These are phyloP conservation scores for Cercospora sp. DNA, from an alignment of 2,329 filamentous ascomycete species.

Conservation along the genomic window DNA sequence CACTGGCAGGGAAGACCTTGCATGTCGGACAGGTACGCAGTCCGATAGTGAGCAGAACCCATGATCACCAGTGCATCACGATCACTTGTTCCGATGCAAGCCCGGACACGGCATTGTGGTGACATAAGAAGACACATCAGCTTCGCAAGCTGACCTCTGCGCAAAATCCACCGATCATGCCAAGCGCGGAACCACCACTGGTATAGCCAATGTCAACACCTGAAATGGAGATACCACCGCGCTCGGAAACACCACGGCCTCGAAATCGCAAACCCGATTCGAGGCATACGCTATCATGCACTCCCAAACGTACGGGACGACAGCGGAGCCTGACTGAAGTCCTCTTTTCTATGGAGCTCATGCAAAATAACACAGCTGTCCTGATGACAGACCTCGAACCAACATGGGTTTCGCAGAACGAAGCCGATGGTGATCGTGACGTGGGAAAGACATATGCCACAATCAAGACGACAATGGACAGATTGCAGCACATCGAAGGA, in stretches of 20 bases:
- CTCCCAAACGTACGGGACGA: constrained; percentile 7
- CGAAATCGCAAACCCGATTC: not conserved
- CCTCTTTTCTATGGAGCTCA: constrained; percentile 4
- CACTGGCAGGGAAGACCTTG: constrained; percentile 1
- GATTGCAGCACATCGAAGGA: not conserved
- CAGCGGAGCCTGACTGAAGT: constrained; percentile 15
- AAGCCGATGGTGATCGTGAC: not conserved
- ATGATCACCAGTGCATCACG: constrained; percentile 6
- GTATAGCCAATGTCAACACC: not conserved
- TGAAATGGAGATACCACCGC: constrained; percentile 2
- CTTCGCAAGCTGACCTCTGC: not conserved
- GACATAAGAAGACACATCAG: constrained; percentile 1
- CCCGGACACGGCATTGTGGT: constrained; percentile 3
- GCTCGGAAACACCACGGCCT: constrained; percentile 11
- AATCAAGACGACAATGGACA: not conserved
- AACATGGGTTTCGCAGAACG: constrained; percentile 2
- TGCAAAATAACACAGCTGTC: constrained; percentile 2
- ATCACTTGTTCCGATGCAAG: constrained; percentile 10
- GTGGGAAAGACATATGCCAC: not conserved
- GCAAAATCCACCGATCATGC: not conserved
- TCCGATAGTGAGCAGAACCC: constrained; percentile 3
- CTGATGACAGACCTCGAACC: constrained; percentile 5
- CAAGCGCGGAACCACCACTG: not conserved
- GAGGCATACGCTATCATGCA: not conserved
- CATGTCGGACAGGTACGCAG: constrained; percentile 3